Base-by-base conservation (phyloP, 2,329 filamentous ascomycete species). In the Xylariaceae sp. region DNA sequence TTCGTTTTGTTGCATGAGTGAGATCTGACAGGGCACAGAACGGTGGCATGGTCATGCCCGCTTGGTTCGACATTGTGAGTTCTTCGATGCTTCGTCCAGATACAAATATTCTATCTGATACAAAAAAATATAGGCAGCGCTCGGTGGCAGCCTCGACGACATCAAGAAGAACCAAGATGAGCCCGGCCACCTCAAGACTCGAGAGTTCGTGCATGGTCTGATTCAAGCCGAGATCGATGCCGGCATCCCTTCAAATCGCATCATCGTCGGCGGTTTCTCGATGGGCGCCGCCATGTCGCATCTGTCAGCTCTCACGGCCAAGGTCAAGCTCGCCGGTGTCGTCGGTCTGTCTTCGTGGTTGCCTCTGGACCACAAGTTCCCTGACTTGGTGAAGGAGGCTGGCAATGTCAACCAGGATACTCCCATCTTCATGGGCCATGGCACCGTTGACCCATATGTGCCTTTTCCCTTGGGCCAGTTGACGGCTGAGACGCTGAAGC, bases 201-300 rank as follows among this genome's bases (percentile, higher is more conserved):
- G 86, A 62, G 81, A 83, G 40, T 90, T 91, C 73, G 83, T 97
- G 70, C 86, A 91, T 71, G 73, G 74, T 38, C 80, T 97, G 47
- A 89, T 97, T 70, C 83, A 90, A 65, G 75, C 83, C 55, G 90
- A 97, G 73, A 83, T 96, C 49, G 82, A 87, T 50, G 81, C 85
- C 49, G 91, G 91, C 54, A 94, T 97, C 60, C 83, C 89, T 1
- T 78, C 90, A 0, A 83, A 89, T 53, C 87, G 92, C 48, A 91
- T 99, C 64, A 83, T 97, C 16, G 73, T 97, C 6, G 93, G 89
- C 33, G 89, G 89, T 39, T 94, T 93, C 76, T 89, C 84, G 19
- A 84, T 97, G 72, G 93, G 93, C 53, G 93, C 90, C 47, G 91
- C 91, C 51, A 90, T 97, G 78, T 84, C 90, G 17, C 72, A 97